Evolutionary conservation across 2,329 filamentous ascomycete species (phyloP).

Genomic region (Claviceps sp.): DNA sequence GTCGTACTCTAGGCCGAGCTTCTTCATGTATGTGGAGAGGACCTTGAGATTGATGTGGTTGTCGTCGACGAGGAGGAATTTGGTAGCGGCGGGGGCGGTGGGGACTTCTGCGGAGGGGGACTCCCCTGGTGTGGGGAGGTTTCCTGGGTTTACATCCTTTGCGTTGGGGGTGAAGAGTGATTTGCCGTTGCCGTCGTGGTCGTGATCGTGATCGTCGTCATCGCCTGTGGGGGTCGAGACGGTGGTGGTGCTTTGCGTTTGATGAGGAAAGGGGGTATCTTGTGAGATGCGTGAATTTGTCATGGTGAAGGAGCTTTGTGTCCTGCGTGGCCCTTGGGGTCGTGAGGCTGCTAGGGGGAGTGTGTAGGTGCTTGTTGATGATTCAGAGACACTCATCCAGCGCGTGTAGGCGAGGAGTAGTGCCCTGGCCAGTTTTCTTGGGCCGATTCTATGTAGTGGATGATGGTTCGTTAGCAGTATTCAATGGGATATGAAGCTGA

Average conservation of each 20-base stretch:
- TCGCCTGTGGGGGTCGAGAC: not conserved
- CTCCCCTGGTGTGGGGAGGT: not conserved
- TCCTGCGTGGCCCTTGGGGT: not conserved
- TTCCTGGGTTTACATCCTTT: not conserved
- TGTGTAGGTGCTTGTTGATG: not conserved
- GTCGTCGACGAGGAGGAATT: constrained; percentile 20
- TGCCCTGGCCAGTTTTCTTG: not conserved
- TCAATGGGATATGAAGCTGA: not conserved
- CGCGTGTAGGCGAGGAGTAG: not conserved
- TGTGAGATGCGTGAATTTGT: not conserved
- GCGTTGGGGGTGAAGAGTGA: not conserved
- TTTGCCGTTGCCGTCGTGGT: not conserved
- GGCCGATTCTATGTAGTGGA: not conserved
- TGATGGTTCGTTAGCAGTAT: not conserved
- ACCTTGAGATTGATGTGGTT: constrained; percentile 23
- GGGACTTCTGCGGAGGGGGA: not conserved
- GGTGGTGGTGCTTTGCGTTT: no score
- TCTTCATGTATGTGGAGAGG: constrained; percentile 15
- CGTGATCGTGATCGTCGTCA: not conserved
- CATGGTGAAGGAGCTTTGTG: not conserved
- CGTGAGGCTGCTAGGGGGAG: not conserved
- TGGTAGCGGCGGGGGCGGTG: not conserved
- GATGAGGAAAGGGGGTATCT: not conserved
- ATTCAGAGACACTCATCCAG: not conserved
- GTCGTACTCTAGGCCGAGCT: constrained; percentile 11